phyloP scores from a whole-genome alignment of 23 red algal genomes.

The Cyanidium caldarium region DNA sequence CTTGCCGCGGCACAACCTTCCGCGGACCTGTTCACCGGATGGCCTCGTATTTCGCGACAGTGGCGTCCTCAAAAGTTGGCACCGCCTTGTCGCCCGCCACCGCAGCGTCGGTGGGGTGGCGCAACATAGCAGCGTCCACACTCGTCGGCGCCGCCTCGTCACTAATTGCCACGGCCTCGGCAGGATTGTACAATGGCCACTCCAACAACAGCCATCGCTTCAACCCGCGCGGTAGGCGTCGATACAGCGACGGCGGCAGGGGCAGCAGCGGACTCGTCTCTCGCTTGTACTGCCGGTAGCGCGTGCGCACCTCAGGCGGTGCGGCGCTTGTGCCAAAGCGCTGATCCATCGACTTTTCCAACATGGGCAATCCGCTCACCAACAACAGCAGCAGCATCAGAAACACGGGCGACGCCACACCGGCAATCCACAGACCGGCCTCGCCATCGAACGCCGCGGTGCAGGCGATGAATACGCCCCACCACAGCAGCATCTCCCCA shows the following conservation, averaged over 20 bases:
- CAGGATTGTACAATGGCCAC: constrained; percentile 21
- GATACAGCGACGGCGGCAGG: constrained; percentile 50
- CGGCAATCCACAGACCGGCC: constrained; percentile 12
- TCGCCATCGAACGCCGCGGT: constrained; percentile 7
- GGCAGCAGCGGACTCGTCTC: constrained; percentile 63
- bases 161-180: too few species aligned
- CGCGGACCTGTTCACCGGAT: too few species aligned
- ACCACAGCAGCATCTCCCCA: constrained; percentile 85
- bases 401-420: constrained; percentile 72
- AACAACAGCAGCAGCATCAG: constrained; percentile 74
- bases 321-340: constrained; percentile 21
- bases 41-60: too few species aligned
- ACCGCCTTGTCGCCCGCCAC: too few species aligned
- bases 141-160: too few species aligned
- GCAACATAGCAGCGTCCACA: too few species aligned
- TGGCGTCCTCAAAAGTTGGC: too few species aligned
- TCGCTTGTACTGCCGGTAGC: constrained; percentile 23
- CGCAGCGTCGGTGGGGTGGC: too few species aligned
- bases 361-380: constrained; percentile 69
- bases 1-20: too few species aligned
- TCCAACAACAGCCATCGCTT: constrained; percentile 36
- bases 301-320: neutral
- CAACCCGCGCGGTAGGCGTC: constrained; percentile 8
- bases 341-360: constrained; percentile 47
- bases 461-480: constrained; percentile 39